Evolutionary conservation across 768 basidiomycete species (phyloP).

Genomic region (Pleurotus tuber-regium): DNA sequence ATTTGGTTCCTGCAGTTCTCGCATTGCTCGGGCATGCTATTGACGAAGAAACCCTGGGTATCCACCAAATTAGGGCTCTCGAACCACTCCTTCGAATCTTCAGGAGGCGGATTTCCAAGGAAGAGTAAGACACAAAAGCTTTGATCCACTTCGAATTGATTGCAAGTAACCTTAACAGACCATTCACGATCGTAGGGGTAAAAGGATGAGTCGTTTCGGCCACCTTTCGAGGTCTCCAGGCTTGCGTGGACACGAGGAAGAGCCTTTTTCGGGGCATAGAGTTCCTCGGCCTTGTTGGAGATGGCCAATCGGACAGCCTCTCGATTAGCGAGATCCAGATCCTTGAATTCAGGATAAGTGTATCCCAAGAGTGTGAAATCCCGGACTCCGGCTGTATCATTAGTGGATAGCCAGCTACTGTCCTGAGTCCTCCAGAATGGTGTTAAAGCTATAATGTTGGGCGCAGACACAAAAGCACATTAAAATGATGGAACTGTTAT

Average conservation of each 20-base stretch:
- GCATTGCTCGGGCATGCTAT: constrained; percentile 30
- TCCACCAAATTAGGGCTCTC: constrained; percentile 36
- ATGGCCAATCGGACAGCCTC: constrained; percentile 30
- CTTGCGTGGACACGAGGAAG: background rate
- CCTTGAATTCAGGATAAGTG: constrained; percentile 51
- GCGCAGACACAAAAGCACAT: no score
- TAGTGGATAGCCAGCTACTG: constrained; percentile 37
- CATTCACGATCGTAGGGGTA: constrained; percentile 33
- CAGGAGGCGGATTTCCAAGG: constrained; percentile 40
- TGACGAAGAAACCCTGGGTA: constrained; percentile 41
- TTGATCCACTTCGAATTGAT: constrained; percentile 40
- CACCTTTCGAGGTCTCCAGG: no score
- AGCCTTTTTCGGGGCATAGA: constrained; percentile 26
- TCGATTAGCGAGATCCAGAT: constrained; percentile 27
- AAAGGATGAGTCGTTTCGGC: no score
- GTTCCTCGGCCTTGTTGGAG: constrained; percentile 28
- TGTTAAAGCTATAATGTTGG: constrained; percentile 31
- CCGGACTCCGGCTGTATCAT: constrained; percentile 13
- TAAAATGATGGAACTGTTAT: background rate
- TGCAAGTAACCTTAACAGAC: constrained; percentile 38
- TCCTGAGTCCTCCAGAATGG: constrained; percentile 43
- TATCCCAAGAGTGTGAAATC: constrained; percentile 37
- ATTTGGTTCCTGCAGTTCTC: constrained; percentile 35
- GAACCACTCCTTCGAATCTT: constrained; percentile 35
- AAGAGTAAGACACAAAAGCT: constrained; percentile 48